Conservation (phyloP, 1,284 basidiomycete genomes). For the Ustilago hordei region DNA sequence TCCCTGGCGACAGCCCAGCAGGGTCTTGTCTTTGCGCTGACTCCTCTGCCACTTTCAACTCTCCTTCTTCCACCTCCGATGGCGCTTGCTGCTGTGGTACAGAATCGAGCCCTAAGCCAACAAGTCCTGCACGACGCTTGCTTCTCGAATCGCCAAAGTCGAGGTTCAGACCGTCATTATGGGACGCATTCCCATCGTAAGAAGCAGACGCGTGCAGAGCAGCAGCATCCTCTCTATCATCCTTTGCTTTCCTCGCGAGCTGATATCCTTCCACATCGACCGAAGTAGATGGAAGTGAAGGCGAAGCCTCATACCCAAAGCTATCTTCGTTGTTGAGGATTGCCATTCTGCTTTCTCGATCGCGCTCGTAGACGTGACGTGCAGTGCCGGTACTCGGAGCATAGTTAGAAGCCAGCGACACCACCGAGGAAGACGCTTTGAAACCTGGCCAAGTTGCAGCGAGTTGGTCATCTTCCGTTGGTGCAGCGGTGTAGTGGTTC, state of each 20-base stretch:
- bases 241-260: not conserved
- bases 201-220: not conserved
- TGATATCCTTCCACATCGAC: constrained; percentile 8
- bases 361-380: constrained; percentile 30
- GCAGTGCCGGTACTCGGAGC: constrained; percentile 38
- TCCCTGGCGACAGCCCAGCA: not conserved
- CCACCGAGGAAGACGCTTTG: constrained; percentile 34
- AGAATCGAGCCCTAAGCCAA: constrained; percentile 35
- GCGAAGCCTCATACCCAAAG: constrained; percentile 30
- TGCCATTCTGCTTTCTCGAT: constrained; percentile 42
- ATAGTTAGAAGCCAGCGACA: constrained; percentile 33
- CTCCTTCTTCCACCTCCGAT: not conserved
- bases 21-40: not conserved
- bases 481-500: not conserved
- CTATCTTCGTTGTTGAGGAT: constrained; percentile 44
- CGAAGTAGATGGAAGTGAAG: constrained; percentile 9
- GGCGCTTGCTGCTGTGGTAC: not conserved
- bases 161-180: constrained; percentile 21
- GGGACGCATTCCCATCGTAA: constrained; percentile 8
- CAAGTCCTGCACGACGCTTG: constrained; percentile 33
- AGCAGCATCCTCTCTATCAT: not conserved
- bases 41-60: not conserved
- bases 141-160: constrained; percentile 18
- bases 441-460: constrained; percentile 14
- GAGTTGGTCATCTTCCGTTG: constrained; percentile 5